Conservation (phyloP, 106 monocot genomes). For the Alisma plantagoaquatica region DNA sequence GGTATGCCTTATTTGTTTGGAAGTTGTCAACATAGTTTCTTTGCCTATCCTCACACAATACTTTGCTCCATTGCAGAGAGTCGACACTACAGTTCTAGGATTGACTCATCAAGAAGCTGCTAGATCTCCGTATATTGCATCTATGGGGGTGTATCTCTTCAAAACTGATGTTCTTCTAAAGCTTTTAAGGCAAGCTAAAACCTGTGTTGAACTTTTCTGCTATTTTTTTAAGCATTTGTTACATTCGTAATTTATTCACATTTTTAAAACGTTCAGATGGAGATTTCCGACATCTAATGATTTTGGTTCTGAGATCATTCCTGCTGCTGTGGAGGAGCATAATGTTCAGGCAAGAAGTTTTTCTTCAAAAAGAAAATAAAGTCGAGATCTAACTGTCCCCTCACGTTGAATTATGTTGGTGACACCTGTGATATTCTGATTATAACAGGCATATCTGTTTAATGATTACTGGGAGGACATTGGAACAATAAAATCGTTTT, state of each 20-base stretch:
- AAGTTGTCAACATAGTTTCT: too few relatives aligned
- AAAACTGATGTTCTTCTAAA: slow-evolving; percentile 64
- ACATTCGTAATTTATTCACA: neutral
- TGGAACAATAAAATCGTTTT: slow-evolving; percentile 82
- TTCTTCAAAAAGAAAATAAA: too few relatives aligned
- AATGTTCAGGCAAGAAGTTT: slow-evolving; percentile 89
- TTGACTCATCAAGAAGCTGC: slow-evolving; percentile 41
- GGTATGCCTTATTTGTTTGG: slow-evolving; percentile 29
- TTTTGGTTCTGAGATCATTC: slow-evolving; percentile 95
- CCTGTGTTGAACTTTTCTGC: neutral
- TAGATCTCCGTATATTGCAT: slow-evolving; percentile 71
- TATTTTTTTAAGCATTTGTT: neutral
- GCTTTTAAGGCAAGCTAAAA: slow-evolving; percentile 46
- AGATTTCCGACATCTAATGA: slow-evolving; percentile 76
- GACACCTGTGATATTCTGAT: too few relatives aligned
- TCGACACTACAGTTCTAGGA: slow-evolving; percentile 41
- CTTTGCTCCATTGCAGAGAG: slow-evolving; percentile 40
- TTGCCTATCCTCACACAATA: too few relatives aligned
- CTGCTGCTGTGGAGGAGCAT: slow-evolving; percentile 63
- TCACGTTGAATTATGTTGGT: too few relatives aligned
- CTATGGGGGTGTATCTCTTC: slow-evolving; percentile 93
- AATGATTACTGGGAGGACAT: slow-evolving; percentile 95
- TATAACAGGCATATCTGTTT: slow-evolving; percentile 89
- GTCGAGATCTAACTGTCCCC: too few relatives aligned
- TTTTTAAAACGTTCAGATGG: slow-evolving; percentile 61